Evolutionary conservation across 2,329 filamentous ascomycete genomes (phyloP), one percentile per base, ranked within the genome.

Genomic region (Talaromyces funiculosus): DNA sequence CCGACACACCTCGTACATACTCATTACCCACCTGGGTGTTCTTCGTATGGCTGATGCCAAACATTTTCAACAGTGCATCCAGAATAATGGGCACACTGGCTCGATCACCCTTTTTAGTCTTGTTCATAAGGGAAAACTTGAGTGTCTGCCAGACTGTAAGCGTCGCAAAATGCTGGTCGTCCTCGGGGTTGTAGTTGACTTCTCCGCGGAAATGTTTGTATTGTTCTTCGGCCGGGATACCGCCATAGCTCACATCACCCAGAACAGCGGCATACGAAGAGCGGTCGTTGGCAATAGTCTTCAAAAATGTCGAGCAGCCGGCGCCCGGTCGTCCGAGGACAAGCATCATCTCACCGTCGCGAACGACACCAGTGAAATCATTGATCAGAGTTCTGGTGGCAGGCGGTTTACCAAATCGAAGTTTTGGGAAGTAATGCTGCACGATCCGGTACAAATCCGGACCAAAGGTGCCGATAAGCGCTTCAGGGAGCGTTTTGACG

Each of bases 71-170:
- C 49, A 93, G 76, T 0, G 88, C 86, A 57, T 86, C 82, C 18
- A 89, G 84, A 59, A 92, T 86, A 60, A 89, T 75, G 3, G 60
- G 60, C 6, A 62, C 53, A 29, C 86, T 83, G 3, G 77, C 78
- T 51, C 80, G 82, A 42, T 85, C 84, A 53, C 84, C 79, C 72
- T 87, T 89, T 73, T 83, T 86, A 8, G 88, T 90, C 76, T 90
- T 91, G 75, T 86, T 90, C 72, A 86, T 83, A 53, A 92, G 77
- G 0, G 89, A 87, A 67, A 93, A 92, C 3, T 83, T 84, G 43
- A 93, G 77, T 0, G 90, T 92, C 72, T 92, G 88, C 81, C 87
- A 89, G 0, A 93, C 90, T 5, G 86, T 91, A 37, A 93, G 78
- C 1, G 82, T 81, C 2, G 90, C 86, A 68, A 92, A 86, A 71